Base-by-base conservation (phyloP, 1,284 basidiomycete species). In the Fistulinella staudtii region DNA sequence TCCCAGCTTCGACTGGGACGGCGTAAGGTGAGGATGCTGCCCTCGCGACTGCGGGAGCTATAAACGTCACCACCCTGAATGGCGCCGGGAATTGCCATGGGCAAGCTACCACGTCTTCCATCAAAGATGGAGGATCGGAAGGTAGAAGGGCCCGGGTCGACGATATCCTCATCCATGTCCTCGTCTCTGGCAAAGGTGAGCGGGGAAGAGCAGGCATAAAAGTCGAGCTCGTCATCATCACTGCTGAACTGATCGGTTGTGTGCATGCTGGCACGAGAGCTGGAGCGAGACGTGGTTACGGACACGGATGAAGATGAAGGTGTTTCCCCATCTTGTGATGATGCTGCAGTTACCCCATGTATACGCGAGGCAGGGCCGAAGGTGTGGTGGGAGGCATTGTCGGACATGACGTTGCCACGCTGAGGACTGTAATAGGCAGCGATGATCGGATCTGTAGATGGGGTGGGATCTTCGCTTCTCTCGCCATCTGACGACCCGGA, bases 1-100 rank as follows among this genome's bases (percentile, higher is more conserved):
- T 77, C 73, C 49, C 77, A 61, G 50, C 76, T 80, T 49, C 71
- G 68, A 55, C 75, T 81, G 14, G 72, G 72, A 27, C 79, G 67
- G 34, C 80, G 73, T 17, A 77, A 53, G 10, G 76, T 78, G 21
- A 68, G 65, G 22, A 73, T 54, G 50, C 72, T 76, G 36, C 67
- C 70, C 57, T 79, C 79, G 33, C 74, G 66, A 33, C 74, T 70
- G 27, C 74, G 65, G 25, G 36, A 41, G 36, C 43, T 42, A 15
- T 51, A 54, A 14, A 46, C 36, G 29, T 65, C 57, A 17, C 41
- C 44, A 29, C 17, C 6, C 37, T 51, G 55, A 18, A 40, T 20
- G 27, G 43, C 42, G 40, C 56, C 65, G 31, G 72, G 71, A n/a
- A 75, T 73, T 33, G 69, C 62, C 53, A 75, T 68, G 18, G 76